Evolutionary conservation across 2,329 filamentous ascomycete genomes (phyloP).

Genomic region (Trichoderma sp.): DNA sequence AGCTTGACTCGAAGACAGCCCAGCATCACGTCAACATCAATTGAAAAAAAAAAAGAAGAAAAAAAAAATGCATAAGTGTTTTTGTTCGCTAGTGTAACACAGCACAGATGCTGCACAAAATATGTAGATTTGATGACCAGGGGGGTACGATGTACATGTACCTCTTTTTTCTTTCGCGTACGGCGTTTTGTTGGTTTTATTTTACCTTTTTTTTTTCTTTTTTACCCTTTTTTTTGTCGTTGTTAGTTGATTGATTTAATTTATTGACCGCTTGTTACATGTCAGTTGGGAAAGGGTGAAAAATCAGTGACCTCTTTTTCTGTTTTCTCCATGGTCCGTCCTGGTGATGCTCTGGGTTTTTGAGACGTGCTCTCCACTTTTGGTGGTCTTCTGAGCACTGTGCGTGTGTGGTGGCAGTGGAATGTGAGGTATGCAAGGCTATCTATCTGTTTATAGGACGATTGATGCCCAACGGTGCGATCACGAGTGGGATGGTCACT

Average conservation of each 20-base stretch:
- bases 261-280: constrained; percentile 12
- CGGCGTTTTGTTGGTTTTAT: not conserved
- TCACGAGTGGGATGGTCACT: not conserved
- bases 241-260: not conserved
- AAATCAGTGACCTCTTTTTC: not conserved
- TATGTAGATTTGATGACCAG: not conserved
- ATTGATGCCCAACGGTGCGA: constrained; percentile 17
- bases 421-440: not conserved
- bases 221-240: not conserved
- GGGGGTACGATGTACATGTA: too few species aligned
- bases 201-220: not conserved
- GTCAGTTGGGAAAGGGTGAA: not conserved
- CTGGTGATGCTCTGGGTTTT: not conserved
- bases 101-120: not conserved
- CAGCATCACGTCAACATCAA: too few species aligned
- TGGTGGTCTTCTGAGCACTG: constrained; percentile 6
- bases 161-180: not conserved
- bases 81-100: not conserved
- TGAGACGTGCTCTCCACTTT: not conserved
- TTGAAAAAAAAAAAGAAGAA: too few species aligned
- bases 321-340: not conserved
- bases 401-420: too few species aligned
- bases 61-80: not conserved
- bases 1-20: not conserved
- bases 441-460: not conserved